Conservation (phyloP, 2,329 filamentous ascomycete species). For the Aspergillus latus region DNA sequence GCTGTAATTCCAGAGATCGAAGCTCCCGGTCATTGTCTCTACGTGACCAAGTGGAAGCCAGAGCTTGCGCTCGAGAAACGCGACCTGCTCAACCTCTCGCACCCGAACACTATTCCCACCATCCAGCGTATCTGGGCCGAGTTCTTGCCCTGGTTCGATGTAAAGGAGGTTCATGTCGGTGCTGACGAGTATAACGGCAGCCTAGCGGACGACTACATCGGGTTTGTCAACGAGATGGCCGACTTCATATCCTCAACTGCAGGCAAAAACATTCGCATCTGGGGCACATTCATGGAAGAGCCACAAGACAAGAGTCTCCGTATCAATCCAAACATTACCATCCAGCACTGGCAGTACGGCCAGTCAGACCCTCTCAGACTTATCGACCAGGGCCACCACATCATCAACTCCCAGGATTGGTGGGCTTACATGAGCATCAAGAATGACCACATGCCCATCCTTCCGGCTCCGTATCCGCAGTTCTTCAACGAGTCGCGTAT, state of each 20-base stretch:
- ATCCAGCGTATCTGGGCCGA: constrained; percentile 56
- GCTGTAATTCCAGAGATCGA: constrained; percentile 62
- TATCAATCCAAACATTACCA: constrained; percentile 49
- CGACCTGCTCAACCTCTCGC: constrained; percentile 56
- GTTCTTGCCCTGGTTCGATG: constrained; percentile 58
- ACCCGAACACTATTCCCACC: constrained; percentile 55
- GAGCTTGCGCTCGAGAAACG: constrained; percentile 52
- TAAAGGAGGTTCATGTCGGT: constrained; percentile 56
- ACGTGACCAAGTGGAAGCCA: constrained; percentile 60
- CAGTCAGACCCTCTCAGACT: constrained; percentile 53
- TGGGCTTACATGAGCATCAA: constrained; percentile 59
- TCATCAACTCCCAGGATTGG: constrained; percentile 56
- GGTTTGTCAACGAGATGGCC: constrained; percentile 55
- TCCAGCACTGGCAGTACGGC: constrained; percentile 59
- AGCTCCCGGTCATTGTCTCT: constrained; percentile 57
- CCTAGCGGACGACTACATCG: constrained; percentile 51
- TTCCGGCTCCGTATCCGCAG: constrained; percentile 48
- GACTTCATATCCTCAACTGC: constrained; percentile 44
- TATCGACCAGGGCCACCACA: constrained; percentile 48
- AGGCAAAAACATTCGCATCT: constrained; percentile 54
- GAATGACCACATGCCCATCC: constrained; percentile 55
- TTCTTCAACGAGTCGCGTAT: constrained; percentile 50
- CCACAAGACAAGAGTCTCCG: constrained; percentile 35
- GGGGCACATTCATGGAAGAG: constrained; percentile 53
- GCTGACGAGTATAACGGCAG: constrained; percentile 56